Conservation (phyloP, 2,329 filamentous ascomycete species). For the Penicillium paneum region DNA sequence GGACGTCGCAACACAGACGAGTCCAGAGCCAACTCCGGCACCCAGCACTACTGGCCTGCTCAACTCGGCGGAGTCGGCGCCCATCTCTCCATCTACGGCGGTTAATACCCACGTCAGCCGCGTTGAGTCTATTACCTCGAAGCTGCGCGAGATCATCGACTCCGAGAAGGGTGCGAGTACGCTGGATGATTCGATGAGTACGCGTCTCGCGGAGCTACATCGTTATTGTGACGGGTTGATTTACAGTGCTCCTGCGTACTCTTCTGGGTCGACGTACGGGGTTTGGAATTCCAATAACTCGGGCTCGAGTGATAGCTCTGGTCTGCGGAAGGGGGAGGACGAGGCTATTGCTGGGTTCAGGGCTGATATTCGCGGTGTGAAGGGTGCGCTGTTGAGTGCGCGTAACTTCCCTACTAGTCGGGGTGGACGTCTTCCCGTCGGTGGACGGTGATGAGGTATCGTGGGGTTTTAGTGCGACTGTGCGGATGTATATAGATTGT, state of each 20-base stretch:
- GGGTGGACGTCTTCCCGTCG: constrained; percentile 21
- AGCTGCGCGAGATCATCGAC: constrained; percentile 49
- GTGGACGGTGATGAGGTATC: constrained; percentile 9
- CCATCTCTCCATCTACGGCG: constrained; percentile 23
- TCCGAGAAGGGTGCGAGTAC: constrained; percentile 36
- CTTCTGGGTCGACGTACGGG: constrained; percentile 31
- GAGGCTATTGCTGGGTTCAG: constrained; percentile 59
- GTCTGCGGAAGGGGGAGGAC: constrained; percentile 46
- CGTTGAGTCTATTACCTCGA: constrained; percentile 51
- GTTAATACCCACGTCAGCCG: constrained; percentile 43
- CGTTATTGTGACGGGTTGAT: constrained; percentile 52
- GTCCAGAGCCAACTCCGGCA: constrained; percentile 35
- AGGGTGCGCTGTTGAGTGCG: constrained; percentile 61
- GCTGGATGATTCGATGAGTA: constrained; percentile 34
- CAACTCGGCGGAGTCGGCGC: constrained; percentile 11
- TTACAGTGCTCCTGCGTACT: constrained; percentile 36
- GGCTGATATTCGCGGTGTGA: constrained; percentile 60
- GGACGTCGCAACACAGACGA: constrained; percentile 62
- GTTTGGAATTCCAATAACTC: constrained; percentile 28
- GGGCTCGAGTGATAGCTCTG: constrained; percentile 13
- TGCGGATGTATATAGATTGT: neutral
- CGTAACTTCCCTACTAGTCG: constrained; percentile 55
- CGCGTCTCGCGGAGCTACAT: constrained; percentile 45
- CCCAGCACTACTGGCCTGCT: constrained; percentile 24
- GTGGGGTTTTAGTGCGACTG: neutral